phyloP scores from a whole-genome alignment of 352 stramenopile genomes.

The Achlya hypogyna region DNA sequence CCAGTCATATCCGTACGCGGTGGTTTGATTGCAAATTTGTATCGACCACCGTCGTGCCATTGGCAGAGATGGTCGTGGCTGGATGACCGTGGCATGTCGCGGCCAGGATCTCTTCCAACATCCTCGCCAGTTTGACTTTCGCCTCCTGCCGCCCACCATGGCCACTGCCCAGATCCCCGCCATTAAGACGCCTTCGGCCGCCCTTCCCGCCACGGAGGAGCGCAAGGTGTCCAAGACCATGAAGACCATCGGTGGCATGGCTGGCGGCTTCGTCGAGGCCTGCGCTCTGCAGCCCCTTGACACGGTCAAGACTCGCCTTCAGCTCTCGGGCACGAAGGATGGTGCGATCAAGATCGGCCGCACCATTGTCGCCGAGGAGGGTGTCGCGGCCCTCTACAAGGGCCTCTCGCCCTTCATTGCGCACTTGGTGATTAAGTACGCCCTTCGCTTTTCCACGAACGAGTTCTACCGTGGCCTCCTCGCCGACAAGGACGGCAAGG shows the following conservation, averaged over 20 bases:
- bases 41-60: conserved; percentile 1
- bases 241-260: conserved; percentile 27
- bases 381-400: conserved; percentile 26
- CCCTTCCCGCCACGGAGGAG: conserved; percentile 4
- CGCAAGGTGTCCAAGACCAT: conserved; percentile 20
- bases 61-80: not conserved
- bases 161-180: not conserved
- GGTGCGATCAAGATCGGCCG: conserved; percentile 23
- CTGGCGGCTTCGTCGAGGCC: conserved; percentile 27
- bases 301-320: conserved; percentile 29
- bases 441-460: conserved; percentile 26
- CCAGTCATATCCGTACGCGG: not conserved
- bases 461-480: conserved; percentile 26
- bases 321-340: conserved; percentile 26
- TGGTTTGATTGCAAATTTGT: conserved; percentile 12
- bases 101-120: not conserved
- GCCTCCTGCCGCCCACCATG: not conserved
- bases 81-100: conserved; percentile 6
- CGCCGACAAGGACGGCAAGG: conserved; percentile 23
- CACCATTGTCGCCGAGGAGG: conserved; percentile 29
- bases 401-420: conserved; percentile 30
- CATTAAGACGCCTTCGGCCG: not conserved
- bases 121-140: conserved; percentile 1
- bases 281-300: conserved; percentile 28
- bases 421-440: conserved; percentile 34